Percentiles rank a stretch among this genome's conserved stretches.
Evolutionary conservation across 2,329 filamentous ascomycete genomes (phyloP).

Genomic region (Knufia petricola): DNA sequence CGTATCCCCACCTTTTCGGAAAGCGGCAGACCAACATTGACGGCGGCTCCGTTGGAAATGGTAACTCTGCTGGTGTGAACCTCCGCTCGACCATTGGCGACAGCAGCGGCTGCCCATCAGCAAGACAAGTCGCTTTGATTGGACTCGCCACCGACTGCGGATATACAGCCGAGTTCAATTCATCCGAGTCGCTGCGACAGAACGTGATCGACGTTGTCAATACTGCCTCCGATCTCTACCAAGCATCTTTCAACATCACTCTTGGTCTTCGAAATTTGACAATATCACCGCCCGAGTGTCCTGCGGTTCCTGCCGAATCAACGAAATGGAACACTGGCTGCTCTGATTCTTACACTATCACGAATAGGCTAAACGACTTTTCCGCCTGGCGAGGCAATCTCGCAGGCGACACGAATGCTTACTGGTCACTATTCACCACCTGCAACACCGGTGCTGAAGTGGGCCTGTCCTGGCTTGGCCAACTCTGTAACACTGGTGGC

Average conservation of each 20-base stretch:
- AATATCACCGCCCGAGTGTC: conserved; percentile 65
- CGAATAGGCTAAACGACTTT: conserved; percentile 73
- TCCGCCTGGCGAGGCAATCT: conserved; percentile 70
- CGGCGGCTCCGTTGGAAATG: conserved; percentile 51
- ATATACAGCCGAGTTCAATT: conserved; percentile 65
- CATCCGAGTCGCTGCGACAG: conserved; percentile 51
- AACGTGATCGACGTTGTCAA: conserved; percentile 82
- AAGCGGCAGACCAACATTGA: conserved; percentile 53
- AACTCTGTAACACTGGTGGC: conserved; percentile 60
- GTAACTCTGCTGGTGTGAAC: conserved; percentile 73
- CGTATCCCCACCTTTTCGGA: conserved; percentile 59
- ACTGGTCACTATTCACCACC: conserved; percentile 81
- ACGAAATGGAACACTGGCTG: conserved; percentile 82
- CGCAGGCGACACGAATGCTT: conserved; percentile 72
- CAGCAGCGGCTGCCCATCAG: conserved; percentile 73
- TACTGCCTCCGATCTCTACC: conserved; percentile 75
- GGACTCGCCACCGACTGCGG: conserved; percentile 90
- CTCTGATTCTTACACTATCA: conserved; percentile 52
- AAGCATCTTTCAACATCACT: conserved; percentile 87
- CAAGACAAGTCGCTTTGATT: conserved; percentile 83
- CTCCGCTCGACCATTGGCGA: conserved; percentile 69
- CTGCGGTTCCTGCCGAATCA: conserved; percentile 53
- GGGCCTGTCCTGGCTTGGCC: conserved; percentile 85
- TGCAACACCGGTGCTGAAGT: conserved; percentile 78
- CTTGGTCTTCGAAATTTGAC: conserved; percentile 81